Evolutionary conservation across 1,284 basidiomycete genomes (phyloP).

Genomic region (Ganoderma resinaceum): DNA sequence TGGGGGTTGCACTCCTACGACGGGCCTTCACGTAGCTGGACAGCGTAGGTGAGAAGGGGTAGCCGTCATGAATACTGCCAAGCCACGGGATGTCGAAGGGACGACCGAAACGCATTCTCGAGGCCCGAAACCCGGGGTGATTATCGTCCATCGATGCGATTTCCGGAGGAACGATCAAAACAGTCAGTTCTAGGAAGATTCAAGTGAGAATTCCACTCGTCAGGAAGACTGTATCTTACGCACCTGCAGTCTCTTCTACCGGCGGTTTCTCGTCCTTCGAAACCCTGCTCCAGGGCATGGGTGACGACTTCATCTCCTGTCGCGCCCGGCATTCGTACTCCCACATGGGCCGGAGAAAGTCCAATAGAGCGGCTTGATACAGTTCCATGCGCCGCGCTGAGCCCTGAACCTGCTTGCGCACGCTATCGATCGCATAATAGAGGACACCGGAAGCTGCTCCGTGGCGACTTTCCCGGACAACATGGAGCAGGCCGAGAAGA

Average conservation of each 20-base stretch:
- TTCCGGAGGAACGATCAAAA: not conserved
- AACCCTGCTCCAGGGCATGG: slow-evolving; percentile 6
- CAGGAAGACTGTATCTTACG: not conserved
- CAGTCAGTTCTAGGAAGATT: not conserved
- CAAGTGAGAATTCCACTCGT: not conserved
- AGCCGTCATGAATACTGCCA: slow-evolving; percentile 11
- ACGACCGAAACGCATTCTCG: slow-evolving; percentile 4
- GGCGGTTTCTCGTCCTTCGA: slow-evolving; percentile 4
- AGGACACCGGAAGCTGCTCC: not conserved
- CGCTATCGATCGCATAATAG: slow-evolving; percentile 4
- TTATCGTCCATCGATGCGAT: slow-evolving; percentile 2
- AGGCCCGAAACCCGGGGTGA: not conserved
- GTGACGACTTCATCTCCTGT: slow-evolving; percentile 7
- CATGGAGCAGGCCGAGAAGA: slow-evolving; percentile 1
- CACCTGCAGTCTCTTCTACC: not conserved
- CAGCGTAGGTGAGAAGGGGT: slow-evolving; percentile 15
- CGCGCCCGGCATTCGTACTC: slow-evolving; percentile 8
- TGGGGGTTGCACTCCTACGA: not conserved
- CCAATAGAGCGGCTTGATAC: slow-evolving; percentile 7
- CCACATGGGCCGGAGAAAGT: slow-evolving; percentile 8
- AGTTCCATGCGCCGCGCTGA: slow-evolving; percentile 2
- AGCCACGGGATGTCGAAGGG: slow-evolving; percentile 21
- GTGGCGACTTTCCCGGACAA: slow-evolving; percentile 2
- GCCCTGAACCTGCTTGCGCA: not conserved
- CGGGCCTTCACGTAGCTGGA: slow-evolving; percentile 15